Conservation (phyloP, 371 early-diverging fungal genomes). For the Saksenaea vasiformis region DNA sequence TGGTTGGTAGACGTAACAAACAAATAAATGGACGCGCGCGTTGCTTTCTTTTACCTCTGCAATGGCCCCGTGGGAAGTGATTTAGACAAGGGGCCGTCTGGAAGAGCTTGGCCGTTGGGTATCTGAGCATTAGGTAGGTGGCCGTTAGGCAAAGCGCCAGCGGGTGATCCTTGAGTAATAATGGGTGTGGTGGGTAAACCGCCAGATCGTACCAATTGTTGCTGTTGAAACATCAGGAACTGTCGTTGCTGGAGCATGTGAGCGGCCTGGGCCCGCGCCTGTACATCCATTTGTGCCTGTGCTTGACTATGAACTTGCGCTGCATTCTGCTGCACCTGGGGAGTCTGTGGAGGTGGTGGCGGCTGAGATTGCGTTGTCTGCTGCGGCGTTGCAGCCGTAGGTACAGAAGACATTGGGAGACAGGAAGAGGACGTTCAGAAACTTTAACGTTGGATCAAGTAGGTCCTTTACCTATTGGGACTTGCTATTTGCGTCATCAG, state of each 20-base stretch:
- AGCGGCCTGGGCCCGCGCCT: conserved; percentile 5
- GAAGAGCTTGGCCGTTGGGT: conserved; percentile 2
- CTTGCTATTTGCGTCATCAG: too few species aligned
- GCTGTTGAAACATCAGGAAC: not conserved
- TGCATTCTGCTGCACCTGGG: conserved; percentile 1
- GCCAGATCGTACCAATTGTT: not conserved
- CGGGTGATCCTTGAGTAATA: not conserved
- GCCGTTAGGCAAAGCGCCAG: not conserved
- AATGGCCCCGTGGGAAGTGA: conserved; percentile 4
- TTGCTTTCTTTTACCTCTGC: conserved; percentile 2
- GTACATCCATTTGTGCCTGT: conserved; percentile 3
- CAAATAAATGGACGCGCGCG: not conserved
- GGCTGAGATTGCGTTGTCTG: conserved; percentile 2
- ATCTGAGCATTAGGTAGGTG: not conserved
- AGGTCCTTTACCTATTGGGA: not conserved
- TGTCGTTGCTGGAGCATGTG: not conserved
- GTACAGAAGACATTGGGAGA: conserved; percentile 3
- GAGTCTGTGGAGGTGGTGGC: not conserved
- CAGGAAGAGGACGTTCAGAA: conserved; percentile 1
- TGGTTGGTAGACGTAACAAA: conserved; percentile 2
- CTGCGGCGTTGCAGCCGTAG: conserved; percentile 4
- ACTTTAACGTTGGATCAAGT: not conserved
- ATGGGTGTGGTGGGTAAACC: not conserved
- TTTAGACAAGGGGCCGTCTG: conserved; percentile 6
- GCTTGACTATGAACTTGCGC: conserved; percentile 1